These are phyloP conservation scores for Dalechampia spathulata DNA, from an alignment of 441 rosid genomes.

Conservation along the genomic window DNA sequence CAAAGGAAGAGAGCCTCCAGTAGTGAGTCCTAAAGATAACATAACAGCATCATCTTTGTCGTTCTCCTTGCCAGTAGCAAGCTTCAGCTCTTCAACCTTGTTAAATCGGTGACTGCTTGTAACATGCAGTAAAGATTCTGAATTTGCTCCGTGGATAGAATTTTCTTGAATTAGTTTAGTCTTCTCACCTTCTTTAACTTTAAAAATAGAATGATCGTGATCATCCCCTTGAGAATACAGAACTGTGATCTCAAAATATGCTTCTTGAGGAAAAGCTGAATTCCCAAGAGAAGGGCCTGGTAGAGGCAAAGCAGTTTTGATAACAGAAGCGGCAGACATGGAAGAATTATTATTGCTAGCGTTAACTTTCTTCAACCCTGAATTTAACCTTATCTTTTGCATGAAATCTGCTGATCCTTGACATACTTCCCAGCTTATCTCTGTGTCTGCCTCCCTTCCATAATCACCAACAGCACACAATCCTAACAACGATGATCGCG, in stretches of 20 bases:
- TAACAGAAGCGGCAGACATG: constrained; percentile 43
- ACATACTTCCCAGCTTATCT: constrained; percentile 74
- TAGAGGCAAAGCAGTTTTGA: constrained; percentile 66
- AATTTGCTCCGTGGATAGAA: constrained; percentile 24
- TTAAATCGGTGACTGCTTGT: constrained; percentile 19
- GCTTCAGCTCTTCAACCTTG: constrained; percentile 38
- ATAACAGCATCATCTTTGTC: constrained; percentile 27
- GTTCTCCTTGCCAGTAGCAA: constrained; percentile 24
- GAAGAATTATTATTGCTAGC: constrained; percentile 12
- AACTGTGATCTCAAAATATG: constrained; percentile 85
- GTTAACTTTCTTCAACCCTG: constrained; percentile 27
- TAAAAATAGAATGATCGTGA: constrained; percentile 14
- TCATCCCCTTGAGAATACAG: constrained; percentile 23
- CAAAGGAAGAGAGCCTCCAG: constrained; percentile 45
- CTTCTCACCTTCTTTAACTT: constrained; percentile 52
- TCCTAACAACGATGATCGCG: constrained; percentile 45
- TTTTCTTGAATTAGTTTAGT: constrained; percentile 51
- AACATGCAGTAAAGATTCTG: constrained; percentile 42
- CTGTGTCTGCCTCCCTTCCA: constrained; percentile 39
- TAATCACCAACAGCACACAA: constrained; percentile 48
- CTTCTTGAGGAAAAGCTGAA: constrained; percentile 85
- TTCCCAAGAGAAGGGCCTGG: constrained; percentile 79
- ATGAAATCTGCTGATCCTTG: constrained; percentile 68
- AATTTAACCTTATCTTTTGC: constrained; percentile 71
- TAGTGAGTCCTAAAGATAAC: constrained; percentile 58